These are phyloP conservation scores for Thermomucor indicae-seudaticae DNA, from an alignment of 371 early-diverging fungal species.

Conservation along the genomic window DNA sequence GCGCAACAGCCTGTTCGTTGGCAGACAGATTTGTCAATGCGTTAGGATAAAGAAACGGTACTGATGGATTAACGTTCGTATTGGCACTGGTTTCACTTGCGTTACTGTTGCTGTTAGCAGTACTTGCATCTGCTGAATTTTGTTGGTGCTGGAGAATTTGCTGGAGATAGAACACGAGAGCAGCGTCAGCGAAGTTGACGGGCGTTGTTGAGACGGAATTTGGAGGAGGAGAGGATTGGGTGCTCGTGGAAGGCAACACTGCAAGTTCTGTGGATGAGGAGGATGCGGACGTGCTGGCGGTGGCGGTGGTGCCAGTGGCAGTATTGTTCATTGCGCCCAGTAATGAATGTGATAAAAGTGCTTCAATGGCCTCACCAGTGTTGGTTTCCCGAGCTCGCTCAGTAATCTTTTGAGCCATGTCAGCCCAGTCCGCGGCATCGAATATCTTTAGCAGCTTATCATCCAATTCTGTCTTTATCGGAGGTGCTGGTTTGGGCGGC, in stretches of 20 bases:
- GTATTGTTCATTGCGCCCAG: constrained; percentile 8
- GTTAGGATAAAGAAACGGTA: not conserved
- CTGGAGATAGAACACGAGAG: constrained; percentile 1
- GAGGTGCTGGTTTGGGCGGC: not conserved
- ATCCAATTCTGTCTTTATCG: too few relatives aligned
- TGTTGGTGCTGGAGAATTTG: constrained; percentile 7
- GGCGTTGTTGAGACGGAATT: too few relatives aligned
- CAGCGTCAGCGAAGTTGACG: not conserved
- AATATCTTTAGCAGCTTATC: constrained; percentile 18
- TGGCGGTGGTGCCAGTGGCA: not conserved
- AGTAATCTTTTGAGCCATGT: constrained; percentile 32
- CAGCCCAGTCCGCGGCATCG: constrained; percentile 19
- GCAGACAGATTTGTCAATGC: not conserved
- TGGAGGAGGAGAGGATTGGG: too few relatives aligned
- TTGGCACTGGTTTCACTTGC: not conserved
- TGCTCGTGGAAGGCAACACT: too few relatives aligned
- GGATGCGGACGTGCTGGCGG: not conserved
- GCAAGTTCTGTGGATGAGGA: constrained; percentile 6
- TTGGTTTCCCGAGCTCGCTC: constrained; percentile 33
- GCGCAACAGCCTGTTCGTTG: not conserved
- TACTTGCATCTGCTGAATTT: not conserved
- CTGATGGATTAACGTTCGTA: not conserved
- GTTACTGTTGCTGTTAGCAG: not conserved
- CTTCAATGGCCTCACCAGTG: constrained; percentile 25
- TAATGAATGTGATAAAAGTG: constrained; percentile 31